Conservation (phyloP, 495 filamentous ascomycete genomes). For the Mytilinidion resinicola region DNA sequence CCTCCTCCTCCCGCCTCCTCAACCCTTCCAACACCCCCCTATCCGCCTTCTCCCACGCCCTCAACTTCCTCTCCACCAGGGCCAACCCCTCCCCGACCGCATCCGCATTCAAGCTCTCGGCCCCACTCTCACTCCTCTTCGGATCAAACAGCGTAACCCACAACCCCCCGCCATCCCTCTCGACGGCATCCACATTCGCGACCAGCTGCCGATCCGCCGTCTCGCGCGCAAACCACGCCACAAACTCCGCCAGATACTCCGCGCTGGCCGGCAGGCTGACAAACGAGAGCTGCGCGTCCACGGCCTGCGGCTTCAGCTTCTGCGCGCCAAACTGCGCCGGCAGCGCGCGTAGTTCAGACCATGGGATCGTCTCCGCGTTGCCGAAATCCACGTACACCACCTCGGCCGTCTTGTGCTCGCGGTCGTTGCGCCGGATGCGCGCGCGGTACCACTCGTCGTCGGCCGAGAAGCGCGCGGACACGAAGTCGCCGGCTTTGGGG, state of each 20-base stretch:
- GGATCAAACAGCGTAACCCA: slow-evolving; percentile 85
- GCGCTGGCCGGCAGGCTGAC: slow-evolving; percentile 71
- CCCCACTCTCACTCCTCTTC: slow-evolving; percentile 46
- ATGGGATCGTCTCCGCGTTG: slow-evolving; percentile 81
- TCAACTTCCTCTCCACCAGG: slow-evolving; percentile 83
- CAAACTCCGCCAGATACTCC: slow-evolving; percentile 76
- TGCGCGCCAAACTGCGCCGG: slow-evolving; percentile 66
- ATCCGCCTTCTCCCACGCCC: slow-evolving; percentile 76
- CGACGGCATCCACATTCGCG: slow-evolving; percentile 78
- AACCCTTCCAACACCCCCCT: slow-evolving; percentile 63
- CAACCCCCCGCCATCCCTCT: slow-evolving; percentile 62
- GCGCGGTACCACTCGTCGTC: slow-evolving; percentile 95
- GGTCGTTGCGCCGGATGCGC: slow-evolving; percentile 84
- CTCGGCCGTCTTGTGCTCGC: slow-evolving; percentile 77
- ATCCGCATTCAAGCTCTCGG: slow-evolving; percentile 80
- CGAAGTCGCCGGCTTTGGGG: slow-evolving; percentile 86
- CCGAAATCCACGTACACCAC: slow-evolving; percentile 95
- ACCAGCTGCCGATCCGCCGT: slow-evolving; percentile 66
- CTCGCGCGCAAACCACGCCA: slow-evolving; percentile 60
- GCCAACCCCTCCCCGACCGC: slow-evolving; percentile 76
- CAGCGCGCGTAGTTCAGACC: slow-evolving; percentile 73
- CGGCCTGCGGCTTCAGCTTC: slow-evolving; percentile 78
- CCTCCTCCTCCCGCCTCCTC: slow-evolving; percentile 61
- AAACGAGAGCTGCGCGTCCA: slow-evolving; percentile 82
- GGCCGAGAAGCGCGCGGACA: slow-evolving; percentile 79